Evolutionary conservation across 2,329 filamentous ascomycete species (phyloP).

Genomic region (Ophiosphaerella korrae): DNA sequence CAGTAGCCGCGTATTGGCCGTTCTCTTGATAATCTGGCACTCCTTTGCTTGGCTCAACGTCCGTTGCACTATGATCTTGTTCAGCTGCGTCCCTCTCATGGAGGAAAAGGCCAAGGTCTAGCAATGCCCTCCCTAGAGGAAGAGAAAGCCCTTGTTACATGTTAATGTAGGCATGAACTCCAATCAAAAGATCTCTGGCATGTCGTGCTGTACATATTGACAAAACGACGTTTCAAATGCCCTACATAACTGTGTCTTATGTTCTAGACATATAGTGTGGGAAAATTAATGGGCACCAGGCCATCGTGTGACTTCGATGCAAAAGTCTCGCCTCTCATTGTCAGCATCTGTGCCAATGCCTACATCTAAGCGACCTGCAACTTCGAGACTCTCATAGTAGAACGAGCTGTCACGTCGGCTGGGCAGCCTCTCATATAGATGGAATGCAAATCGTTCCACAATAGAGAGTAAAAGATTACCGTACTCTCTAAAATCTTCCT

Average conservation of each 20-base stretch:
- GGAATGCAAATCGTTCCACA: neutral
- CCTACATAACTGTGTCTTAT: neutral
- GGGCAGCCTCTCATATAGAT: neutral
- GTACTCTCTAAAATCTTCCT: neutral
- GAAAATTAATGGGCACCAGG: slow-evolving; percentile 2
- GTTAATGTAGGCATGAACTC: no score
- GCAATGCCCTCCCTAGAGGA: no score
- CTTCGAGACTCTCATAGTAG: slow-evolving; percentile 2
- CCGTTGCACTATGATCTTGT: no score
- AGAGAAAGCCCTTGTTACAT: no score
- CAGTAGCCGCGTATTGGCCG: neutral
- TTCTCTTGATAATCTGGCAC: no score
- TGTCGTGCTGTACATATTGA: no score
- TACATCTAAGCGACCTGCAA: neutral
- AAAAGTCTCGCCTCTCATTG: neutral
- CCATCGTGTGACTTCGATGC: slow-evolving; percentile 1
- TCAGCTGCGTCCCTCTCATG: no score
- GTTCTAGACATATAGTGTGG: neutral
- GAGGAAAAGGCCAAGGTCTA: no score
- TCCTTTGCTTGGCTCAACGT: no score
- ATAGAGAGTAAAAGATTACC: neutral
- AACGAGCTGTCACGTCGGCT: neutral
- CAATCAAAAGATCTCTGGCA: no score
- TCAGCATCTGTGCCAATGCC: neutral
- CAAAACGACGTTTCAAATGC: neutral